Evolutionary conservation across 2,329 filamentous ascomycete genomes (phyloP).

Genomic region (Paracamarosporium sp.): DNA sequence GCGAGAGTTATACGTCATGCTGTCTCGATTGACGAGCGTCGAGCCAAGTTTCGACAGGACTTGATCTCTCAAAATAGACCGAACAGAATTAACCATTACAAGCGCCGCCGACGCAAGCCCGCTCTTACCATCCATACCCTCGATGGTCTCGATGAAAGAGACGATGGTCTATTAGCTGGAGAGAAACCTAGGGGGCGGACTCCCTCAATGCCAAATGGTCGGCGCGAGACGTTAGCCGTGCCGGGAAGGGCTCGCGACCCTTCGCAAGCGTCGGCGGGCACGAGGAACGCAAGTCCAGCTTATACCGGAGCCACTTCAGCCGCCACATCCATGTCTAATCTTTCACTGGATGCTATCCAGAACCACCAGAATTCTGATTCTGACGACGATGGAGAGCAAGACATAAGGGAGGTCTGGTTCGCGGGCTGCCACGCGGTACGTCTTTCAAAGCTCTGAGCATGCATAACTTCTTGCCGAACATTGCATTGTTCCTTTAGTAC

Average conservation of each 20-base stretch:
- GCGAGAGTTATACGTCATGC: slow-evolving; percentile 70
- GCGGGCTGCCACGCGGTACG: slow-evolving; percentile 72
- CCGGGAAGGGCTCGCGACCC: slow-evolving; percentile 38
- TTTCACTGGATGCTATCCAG: slow-evolving; percentile 35
- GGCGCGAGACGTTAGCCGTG: slow-evolving; percentile 33
- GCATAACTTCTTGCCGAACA: too few species aligned
- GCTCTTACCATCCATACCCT: slow-evolving; percentile 14
- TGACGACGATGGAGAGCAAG: slow-evolving; percentile 63
- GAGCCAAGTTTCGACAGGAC: slow-evolving; percentile 75
- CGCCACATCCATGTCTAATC: slow-evolving; percentile 36
- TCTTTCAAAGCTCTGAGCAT: not conserved
- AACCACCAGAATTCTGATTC: slow-evolving; percentile 32
- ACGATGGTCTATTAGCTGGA: slow-evolving; percentile 12
- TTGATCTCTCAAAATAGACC: slow-evolving; percentile 61
- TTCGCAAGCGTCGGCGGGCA: slow-evolving; percentile 40
- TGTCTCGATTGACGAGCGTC: slow-evolving; percentile 73
- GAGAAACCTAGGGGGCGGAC: slow-evolving; percentile 17
- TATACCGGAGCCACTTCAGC: slow-evolving; percentile 25
- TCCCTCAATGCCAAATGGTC: slow-evolving; percentile 15
- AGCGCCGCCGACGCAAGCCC: slow-evolving; percentile 30
- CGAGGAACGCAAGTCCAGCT: slow-evolving; percentile 39
- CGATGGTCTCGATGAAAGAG: slow-evolving; percentile 17
- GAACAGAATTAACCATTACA: slow-evolving; percentile 33
- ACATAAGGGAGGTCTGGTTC: slow-evolving; percentile 84
- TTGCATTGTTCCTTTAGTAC: too few species aligned